phyloP scores from a whole-genome alignment of 192 early-diverging fungal genomes.

The Linnemannia hyalina region DNA sequence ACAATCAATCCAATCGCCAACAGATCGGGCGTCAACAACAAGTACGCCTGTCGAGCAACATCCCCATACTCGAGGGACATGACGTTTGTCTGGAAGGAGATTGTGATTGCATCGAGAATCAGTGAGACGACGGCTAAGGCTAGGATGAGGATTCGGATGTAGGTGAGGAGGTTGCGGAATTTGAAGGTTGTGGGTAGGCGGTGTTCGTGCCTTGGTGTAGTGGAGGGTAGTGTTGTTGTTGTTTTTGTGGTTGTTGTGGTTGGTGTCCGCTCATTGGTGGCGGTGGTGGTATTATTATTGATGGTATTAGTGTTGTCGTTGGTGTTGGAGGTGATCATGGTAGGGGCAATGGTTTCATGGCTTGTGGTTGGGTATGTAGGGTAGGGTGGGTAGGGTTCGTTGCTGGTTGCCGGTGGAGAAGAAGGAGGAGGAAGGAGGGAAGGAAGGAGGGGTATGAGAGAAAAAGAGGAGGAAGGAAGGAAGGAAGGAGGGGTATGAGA shows the following conservation, averaged over 20 bases:
- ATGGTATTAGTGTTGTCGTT: slow-evolving; percentile 1
- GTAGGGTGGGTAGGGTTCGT: neutral
- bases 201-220: neutral
- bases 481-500: too few relatives aligned
- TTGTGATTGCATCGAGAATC: slow-evolving; percentile 49
- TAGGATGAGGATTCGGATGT: slow-evolving; percentile 27
- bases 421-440: neutral
- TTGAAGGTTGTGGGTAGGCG: neutral
- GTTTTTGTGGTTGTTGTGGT: neutral
- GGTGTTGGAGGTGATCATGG: neutral
- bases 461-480: neutral
- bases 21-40: slow-evolving; percentile 30
- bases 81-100: slow-evolving; percentile 47
- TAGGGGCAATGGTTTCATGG: neutral
- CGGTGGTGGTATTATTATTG: neutral
- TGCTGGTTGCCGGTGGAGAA: neutral
- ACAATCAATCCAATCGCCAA: slow-evolving; percentile 26
- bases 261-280: neutral
- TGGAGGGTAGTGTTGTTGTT: neutral
- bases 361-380: neutral
- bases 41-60: slow-evolving; percentile 13
- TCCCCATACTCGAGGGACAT: slow-evolving; percentile 23
- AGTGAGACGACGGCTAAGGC: slow-evolving; percentile 21
- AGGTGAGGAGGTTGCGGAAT: slow-evolving; percentile 11
- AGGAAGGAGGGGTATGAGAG: neutral